These are phyloP conservation scores for Neocallimastix lanati DNA, from an alignment of 192 early-diverging fungal genomes.

Conservation along the genomic window DNA sequence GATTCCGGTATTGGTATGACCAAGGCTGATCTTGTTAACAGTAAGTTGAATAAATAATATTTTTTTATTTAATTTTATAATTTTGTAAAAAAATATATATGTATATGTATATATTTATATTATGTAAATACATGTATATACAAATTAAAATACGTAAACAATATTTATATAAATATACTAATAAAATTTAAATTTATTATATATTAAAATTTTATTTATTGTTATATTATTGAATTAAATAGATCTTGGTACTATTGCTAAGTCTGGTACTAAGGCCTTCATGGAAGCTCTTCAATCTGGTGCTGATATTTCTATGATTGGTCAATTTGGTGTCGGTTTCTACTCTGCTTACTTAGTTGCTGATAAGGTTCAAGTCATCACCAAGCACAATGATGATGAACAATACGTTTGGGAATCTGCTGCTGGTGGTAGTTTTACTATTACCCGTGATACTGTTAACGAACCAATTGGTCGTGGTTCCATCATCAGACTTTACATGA, in stretches of 20 bases:
- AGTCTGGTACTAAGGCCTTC: slow-evolving; percentile 98
- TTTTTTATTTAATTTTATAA: too few relatives aligned
- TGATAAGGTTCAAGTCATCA: slow-evolving; percentile 87
- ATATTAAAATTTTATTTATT: too few relatives aligned
- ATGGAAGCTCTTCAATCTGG: slow-evolving; percentile 93
- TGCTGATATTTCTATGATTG: slow-evolving; percentile 99
- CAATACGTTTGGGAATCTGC: slow-evolving; percentile 51
- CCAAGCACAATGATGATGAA: slow-evolving; percentile 94
- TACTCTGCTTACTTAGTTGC: slow-evolving; percentile 97
- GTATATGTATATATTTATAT: too few relatives aligned
- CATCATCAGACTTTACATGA: slow-evolving; percentile 87
- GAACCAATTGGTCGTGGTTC: slow-evolving; percentile 84
- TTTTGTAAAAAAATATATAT: too few relatives aligned
- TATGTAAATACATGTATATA: too few relatives aligned
- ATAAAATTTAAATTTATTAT: too few relatives aligned
- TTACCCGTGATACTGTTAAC: slow-evolving; percentile 77
- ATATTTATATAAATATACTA: too few relatives aligned
- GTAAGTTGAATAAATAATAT: background rate
- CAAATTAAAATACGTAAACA: too few relatives aligned
- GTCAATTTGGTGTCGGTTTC: slow-evolving; percentile 99
- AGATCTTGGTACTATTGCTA: slow-evolving; percentile 97
- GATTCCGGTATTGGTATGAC: slow-evolving; percentile 87
- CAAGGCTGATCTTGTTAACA: slow-evolving; percentile 88
- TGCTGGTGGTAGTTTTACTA: background rate
- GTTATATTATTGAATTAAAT: background rate